Evolutionary conservation across 2,329 filamentous ascomycete species (phyloP).

Genomic region (Hirsutella rhossiliensis): DNA sequence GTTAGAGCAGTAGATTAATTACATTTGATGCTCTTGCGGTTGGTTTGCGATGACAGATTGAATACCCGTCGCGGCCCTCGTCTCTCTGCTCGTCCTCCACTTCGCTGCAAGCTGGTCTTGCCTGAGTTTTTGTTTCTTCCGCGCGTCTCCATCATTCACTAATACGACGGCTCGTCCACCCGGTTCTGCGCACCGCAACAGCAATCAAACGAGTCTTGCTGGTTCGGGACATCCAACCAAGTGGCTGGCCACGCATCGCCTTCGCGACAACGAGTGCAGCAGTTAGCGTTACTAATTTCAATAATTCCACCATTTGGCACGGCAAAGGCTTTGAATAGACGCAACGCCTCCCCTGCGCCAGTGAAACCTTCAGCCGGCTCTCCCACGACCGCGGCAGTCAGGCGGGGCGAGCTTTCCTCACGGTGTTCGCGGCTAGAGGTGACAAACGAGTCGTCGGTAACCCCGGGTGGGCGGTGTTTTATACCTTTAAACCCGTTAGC

Average conservation of each 20-base stretch:
- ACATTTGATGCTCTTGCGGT: too few species aligned
- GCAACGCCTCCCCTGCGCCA: too few species aligned
- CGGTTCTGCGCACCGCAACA: background rate
- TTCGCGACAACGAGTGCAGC: background rate
- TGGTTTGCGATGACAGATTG: too few species aligned
- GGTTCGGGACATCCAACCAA: background rate
- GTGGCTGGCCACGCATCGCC: background rate
- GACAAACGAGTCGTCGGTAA: too few species aligned
- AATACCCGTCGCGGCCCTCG: slow-evolving; percentile 10
- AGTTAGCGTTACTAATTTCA: background rate
- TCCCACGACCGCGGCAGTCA: too few species aligned
- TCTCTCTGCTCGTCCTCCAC: slow-evolving; percentile 7
- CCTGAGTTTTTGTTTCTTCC: slow-evolving; percentile 36
- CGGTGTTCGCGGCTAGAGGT: too few species aligned
- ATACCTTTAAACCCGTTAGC: too few species aligned
- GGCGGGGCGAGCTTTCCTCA: too few species aligned
- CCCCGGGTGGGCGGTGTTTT: too few species aligned
- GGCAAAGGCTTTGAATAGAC: too few species aligned
- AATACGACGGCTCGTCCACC: background rate
- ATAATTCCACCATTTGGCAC: background rate
- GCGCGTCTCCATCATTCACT: background rate
- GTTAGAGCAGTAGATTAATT: too few species aligned
- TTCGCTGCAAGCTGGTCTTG: slow-evolving; percentile 47
- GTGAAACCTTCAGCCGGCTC: too few species aligned
- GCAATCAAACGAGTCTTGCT: background rate